Base-by-base conservation (phyloP, 2,329 filamentous ascomycete species). In the Fusarium sp. region DNA sequence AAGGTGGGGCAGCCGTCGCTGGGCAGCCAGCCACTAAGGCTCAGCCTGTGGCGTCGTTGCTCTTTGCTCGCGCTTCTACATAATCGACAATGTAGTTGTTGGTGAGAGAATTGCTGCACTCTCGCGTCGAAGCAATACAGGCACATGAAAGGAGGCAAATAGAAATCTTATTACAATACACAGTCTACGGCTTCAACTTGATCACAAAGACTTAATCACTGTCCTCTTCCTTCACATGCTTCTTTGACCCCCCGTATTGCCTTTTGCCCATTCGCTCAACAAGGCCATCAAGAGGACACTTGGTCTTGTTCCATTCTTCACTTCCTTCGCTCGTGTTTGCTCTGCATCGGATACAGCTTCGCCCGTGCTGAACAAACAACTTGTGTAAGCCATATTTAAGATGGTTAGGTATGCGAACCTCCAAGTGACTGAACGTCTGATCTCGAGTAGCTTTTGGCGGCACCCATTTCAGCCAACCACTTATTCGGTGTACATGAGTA, bases 311-410 rank as follows among this genome's bases (percentile, higher is more conserved):
- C 68, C 68, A 70, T 29, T 67, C 68, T 32, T 70, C 68, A 2
- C 66, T 68, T n/a, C 68, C 66, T 23, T 70, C 68, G 5, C 62
- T 70, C 19, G 68, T 70, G 43, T 70, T 70, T 25, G 68, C 66
- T 42, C 68, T 61, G 25, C 68, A 70, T 9, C 63, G 66, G 23
- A 69, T 51, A 29, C 68, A 70, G 31, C 48, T 67, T 54, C 66
- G 59, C 15, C 68, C 68, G 29, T 70, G 68, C 21, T 63, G 56
- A 32, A 70, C 68, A 62, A 70, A 70, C 25, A 70, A 33, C 29
- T 70, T 70, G 39, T 70, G 68, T 29, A 70, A 36, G 21, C 68
- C 68, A 25, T 70, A 70, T 35, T 70, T 70, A 6, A 70, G 49
- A 35, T 70, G 63, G 19, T 67, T 47, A 11, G 68, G 68, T 38